A percentile compares a stretch with the other conserved stretches of the same genome.
Evolutionary conservation across 2,329 filamentous ascomycete species (phyloP).

Genomic region (Blastomyces parvus): DNA sequence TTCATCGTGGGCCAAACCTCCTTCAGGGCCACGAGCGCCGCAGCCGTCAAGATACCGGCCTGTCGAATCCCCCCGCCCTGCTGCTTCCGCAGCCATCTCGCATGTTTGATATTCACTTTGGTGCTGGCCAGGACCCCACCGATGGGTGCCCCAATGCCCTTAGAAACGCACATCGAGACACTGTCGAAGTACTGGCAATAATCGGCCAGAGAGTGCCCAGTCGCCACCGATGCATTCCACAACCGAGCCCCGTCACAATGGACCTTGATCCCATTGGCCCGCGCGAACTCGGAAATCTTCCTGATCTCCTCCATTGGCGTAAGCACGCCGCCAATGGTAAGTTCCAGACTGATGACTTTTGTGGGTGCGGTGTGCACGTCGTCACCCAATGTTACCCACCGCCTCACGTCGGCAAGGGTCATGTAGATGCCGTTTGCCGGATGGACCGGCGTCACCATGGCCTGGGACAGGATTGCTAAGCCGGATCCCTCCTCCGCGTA

Average conservation of each 20-base stretch:
- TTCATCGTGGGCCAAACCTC: constrained; percentile 22
- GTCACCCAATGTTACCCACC: constrained; percentile 50
- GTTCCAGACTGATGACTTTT: constrained; percentile 65
- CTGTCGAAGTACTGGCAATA: constrained; percentile 59
- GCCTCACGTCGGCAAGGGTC: constrained; percentile 51
- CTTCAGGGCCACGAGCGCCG: constrained; percentile 19
- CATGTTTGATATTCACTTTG: constrained; percentile 47
- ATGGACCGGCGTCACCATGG: constrained; percentile 13
- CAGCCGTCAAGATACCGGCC: constrained; percentile 29
- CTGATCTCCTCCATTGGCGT: constrained; percentile 60
- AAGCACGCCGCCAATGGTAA: constrained; percentile 65
- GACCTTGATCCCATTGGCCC: constrained; percentile 50
- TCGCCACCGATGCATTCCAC: constrained; percentile 64
- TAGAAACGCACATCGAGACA: constrained; percentile 62
- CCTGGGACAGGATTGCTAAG: constrained; percentile 11
- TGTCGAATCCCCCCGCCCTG: constrained; percentile 68
- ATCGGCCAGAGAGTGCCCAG: constrained; percentile 52
- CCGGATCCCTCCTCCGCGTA: constrained; percentile 17
- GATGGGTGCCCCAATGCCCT: constrained; percentile 66
- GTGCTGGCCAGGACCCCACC: constrained; percentile 57
- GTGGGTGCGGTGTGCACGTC: constrained; percentile 70
- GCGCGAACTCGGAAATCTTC: constrained; percentile 57
- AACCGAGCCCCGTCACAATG: constrained; percentile 67
- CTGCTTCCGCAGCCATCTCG: constrained; percentile 60
- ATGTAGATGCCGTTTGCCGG: constrained; percentile 9